Conservation (phyloP, 1,284 basidiomycete genomes). For the Papiliotrema flavescens region DNA sequence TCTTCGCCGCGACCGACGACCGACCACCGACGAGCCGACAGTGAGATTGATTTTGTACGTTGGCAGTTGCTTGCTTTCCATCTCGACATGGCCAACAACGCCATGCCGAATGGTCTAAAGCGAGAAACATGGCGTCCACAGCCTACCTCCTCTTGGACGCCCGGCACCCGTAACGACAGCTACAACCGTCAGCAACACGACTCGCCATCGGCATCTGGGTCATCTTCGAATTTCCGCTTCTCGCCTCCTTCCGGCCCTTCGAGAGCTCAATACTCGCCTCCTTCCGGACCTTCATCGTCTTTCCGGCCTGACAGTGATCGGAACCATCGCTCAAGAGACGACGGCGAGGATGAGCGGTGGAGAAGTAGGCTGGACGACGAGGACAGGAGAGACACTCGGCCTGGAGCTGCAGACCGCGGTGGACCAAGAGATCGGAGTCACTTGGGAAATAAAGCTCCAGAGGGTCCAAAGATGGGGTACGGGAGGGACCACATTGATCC, state of each 20-base stretch:
- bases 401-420: not conserved
- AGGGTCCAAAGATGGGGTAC: not conserved
- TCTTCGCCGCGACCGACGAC: too few species aligned
- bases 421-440: not conserved
- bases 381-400: not conserved
- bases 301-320: not conserved
- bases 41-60: too few species aligned
- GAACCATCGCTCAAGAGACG: not conserved
- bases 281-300: not conserved
- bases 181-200: conserved; percentile 12
- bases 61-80: too few species aligned
- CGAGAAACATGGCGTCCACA: conserved; percentile 26
- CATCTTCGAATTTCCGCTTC: not conserved
- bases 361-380: not conserved
- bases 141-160: conserved; percentile 9
- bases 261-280: not conserved
- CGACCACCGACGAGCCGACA: too few species aligned
- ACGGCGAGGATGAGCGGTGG: not conserved
- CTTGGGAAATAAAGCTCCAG: not conserved
- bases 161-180: not conserved
- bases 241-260: not conserved
- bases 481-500: not conserved
- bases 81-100: too few species aligned
- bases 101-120: conserved; percentile 8
- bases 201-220: conserved; percentile 4